Evolutionary conservation across 176 grass and related monocot genomes (phyloP).

Genomic region (Cenchrus fungigraminus): DNA sequence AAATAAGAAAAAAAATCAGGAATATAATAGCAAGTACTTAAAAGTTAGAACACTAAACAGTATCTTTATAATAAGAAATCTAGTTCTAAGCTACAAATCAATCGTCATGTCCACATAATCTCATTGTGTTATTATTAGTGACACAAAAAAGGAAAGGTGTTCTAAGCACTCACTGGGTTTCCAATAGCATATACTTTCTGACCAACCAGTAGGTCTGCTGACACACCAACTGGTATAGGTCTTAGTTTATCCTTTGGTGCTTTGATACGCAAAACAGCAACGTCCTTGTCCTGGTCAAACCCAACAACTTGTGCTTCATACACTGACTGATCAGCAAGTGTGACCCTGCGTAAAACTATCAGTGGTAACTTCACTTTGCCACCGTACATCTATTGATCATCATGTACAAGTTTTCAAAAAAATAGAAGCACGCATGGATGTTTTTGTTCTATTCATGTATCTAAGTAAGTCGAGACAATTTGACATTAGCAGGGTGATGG

Average conservation of each 20-base stretch:
- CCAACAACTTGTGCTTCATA: constrained; percentile 89
- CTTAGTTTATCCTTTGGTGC: constrained; percentile 93
- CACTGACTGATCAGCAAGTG: constrained; percentile 88
- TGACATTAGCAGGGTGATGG: neutral
- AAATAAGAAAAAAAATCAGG: constrained; percentile 7
- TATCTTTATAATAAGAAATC: neutral
- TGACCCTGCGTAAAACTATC: constrained; percentile 77
- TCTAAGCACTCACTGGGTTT: constrained; percentile 82
- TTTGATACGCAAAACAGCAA: constrained; percentile 89
- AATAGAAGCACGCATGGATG: neutral
- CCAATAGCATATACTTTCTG: constrained; percentile 99
- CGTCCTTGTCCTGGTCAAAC: constrained; percentile 99
- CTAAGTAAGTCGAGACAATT: neutral
- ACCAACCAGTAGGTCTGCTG: constrained; percentile 86
- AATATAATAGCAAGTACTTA: neutral
- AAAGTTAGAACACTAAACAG: neutral
- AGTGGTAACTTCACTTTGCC: constrained; percentile 54
- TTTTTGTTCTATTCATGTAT: neutral
- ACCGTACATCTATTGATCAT: constrained; percentile 5
- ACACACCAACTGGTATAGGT: constrained; percentile 86
- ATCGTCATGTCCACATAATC: neutral
- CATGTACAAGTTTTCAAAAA: neutral
- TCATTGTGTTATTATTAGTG: neutral
- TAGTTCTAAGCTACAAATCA: neutral
- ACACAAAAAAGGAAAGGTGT: neutral